phyloP scores from a whole-genome alignment of 108 stramenopile species.

The Phaeodactylum tricornutum region DNA sequence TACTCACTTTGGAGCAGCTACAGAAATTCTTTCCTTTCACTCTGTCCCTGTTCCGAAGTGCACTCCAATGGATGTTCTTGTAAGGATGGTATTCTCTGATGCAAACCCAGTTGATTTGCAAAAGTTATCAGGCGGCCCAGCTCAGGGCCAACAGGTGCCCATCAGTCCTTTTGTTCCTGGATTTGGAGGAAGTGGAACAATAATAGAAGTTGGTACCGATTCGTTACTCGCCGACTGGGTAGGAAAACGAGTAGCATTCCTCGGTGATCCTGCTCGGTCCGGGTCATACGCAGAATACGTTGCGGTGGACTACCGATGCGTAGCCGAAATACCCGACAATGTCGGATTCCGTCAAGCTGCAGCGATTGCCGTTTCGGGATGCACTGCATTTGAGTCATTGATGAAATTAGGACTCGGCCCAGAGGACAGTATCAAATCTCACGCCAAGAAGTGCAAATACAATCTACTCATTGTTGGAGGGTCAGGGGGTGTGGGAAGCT shows the following conservation, averaged over 20 bases:
- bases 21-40: too few species aligned
- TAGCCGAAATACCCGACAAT: constrained; percentile 18
- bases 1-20: too few species aligned
- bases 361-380: constrained; percentile 30
- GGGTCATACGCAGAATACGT: constrained; percentile 34
- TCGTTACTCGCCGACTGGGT: constrained; percentile 3
- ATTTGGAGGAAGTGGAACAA: constrained; percentile 29
- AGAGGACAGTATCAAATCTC: background rate
- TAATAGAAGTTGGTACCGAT: constrained; percentile 11
- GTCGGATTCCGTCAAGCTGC: constrained; percentile 16
- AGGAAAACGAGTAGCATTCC: constrained; percentile 21
- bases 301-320: constrained; percentile 24
- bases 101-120: constrained; percentile 48
- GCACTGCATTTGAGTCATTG: constrained; percentile 37
- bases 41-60: too few species aligned
- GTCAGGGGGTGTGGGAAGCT: constrained; percentile 45
- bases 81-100: constrained; percentile 27
- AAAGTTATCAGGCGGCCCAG: constrained; percentile 11
- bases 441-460: too few species aligned
- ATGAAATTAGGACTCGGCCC: constrained; percentile 18
- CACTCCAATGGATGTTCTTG: too few species aligned
- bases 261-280: constrained; percentile 21
- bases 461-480: constrained; percentile 33
- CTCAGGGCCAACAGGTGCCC: too few species aligned
- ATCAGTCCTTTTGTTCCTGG: constrained; percentile 31